Percentiles rank a stretch among this genome's conserved stretches.
Conservation (phyloP, 805 yeast genomes). For the Priceomyces carsonii region DNA sequence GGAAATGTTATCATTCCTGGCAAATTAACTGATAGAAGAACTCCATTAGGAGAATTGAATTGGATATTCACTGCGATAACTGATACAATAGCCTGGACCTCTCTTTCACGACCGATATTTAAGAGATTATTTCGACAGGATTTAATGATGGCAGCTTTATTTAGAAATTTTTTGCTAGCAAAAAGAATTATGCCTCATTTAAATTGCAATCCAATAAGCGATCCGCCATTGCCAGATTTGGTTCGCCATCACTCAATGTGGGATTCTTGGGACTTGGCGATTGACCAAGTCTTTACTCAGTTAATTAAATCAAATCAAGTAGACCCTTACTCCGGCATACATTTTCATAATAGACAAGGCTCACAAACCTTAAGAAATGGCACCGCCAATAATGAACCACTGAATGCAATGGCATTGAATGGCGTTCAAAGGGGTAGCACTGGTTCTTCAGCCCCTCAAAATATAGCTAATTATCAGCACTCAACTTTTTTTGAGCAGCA, state of each 20-base stretch:
- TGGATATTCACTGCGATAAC: slow-evolving; percentile 99
- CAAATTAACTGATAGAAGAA: slow-evolving; percentile 84
- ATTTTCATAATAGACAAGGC: slow-evolving; percentile 16
- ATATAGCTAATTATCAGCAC: slow-evolving; percentile 66
- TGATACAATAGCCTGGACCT: slow-evolving; percentile 97
- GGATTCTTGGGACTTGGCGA: slow-evolving; percentile 98
- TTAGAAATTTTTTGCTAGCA: slow-evolving; percentile 88
- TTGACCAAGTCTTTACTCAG: slow-evolving; percentile 87
- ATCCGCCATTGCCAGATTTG: slow-evolving; percentile 86
- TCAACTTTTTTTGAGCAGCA: slow-evolving; percentile 96
- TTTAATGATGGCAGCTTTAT: slow-evolving; percentile 92
- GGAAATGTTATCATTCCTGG: slow-evolving; percentile 82
- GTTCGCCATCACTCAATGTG: slow-evolving; percentile 87
- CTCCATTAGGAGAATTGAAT: slow-evolving; percentile 92
- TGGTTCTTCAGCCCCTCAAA: slow-evolving; percentile 13
- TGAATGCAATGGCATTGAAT: slow-evolving; percentile 5
- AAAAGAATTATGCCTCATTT: slow-evolving; percentile 91
- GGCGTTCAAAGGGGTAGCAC: slow-evolving; percentile 1
- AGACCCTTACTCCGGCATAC: slow-evolving; percentile 4
- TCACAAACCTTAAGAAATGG: slow-evolving; percentile 27
- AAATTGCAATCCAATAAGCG: slow-evolving; percentile 92
- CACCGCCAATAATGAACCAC: slow-evolving; percentile 14
- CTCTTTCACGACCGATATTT: slow-evolving; percentile 82
- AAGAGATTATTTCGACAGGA: slow-evolving; percentile 92
- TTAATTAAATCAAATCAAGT: slow-evolving; percentile 46